Evolutionary conservation across 2,329 filamentous ascomycete species (phyloP).

Genomic region (Calonectria montana): DNA sequence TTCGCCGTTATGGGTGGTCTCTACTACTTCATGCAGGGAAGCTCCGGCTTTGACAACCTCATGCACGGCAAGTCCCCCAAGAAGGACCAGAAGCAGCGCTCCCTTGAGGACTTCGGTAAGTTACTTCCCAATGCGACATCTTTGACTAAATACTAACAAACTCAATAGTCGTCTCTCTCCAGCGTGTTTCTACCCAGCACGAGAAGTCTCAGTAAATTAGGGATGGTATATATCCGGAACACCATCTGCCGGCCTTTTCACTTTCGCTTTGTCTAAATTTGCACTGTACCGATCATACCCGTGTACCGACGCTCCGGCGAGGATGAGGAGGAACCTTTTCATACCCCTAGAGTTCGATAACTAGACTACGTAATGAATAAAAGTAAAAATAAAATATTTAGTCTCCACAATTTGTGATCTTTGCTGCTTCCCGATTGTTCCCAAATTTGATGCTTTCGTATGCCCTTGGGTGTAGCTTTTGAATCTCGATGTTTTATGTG

Average conservation of each 20-base stretch:
- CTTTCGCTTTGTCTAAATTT: constrained; percentile 55
- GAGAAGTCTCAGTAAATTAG: constrained; percentile 80
- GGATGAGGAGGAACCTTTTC: constrained; percentile 50
- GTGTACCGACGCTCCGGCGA: constrained; percentile 47
- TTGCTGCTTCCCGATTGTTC: too few species aligned
- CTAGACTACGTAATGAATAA: constrained; percentile 58
- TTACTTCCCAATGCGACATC: constrained; percentile 37
- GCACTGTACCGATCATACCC: constrained; percentile 51
- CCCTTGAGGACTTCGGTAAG: constrained; percentile 90
- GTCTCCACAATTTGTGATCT: too few species aligned
- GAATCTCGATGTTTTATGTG: background rate
- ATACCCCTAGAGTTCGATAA: constrained; percentile 52
- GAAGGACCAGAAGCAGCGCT: constrained; percentile 84
- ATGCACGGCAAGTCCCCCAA: constrained; percentile 92
- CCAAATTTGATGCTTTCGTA: too few species aligned
- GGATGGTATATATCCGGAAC: constrained; percentile 53
- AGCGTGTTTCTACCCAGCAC: constrained; percentile 92
- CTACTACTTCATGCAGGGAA: constrained; percentile 83
- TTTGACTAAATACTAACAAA: constrained; percentile 59
- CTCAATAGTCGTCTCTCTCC: constrained; percentile 80
- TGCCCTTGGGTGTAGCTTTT: too few species aligned
- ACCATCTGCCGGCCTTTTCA: constrained; percentile 51
- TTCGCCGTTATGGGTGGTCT: constrained; percentile 85
- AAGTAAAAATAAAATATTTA: constrained; percentile 50
- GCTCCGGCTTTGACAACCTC: constrained; percentile 85